phyloP scores from a whole-genome alignment of 2,329 filamentous ascomycete species.

The Arthroderma sp. region DNA sequence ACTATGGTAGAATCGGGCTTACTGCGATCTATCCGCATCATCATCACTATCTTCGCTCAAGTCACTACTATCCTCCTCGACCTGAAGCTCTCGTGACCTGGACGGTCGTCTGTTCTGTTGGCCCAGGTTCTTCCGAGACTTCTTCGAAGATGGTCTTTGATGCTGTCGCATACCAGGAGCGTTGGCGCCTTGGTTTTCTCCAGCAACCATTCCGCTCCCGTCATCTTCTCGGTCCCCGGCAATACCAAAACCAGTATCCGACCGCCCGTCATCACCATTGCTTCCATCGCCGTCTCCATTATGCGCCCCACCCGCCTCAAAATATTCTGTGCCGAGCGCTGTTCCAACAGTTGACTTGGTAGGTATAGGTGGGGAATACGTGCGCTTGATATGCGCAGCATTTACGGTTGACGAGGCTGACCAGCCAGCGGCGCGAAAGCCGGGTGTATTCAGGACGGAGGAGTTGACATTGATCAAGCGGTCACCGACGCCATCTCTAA shows the following conservation, averaged over 20 bases:
- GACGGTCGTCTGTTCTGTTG: conserved; percentile 19
- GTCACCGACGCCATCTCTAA: conserved; percentile 54
- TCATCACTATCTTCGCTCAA: conserved; percentile 55
- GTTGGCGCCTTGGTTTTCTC: conserved; percentile 39
- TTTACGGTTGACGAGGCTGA: conserved; percentile 30
- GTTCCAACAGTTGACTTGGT: conserved; percentile 41
- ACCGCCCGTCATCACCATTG: conserved; percentile 12
- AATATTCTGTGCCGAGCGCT: conserved; percentile 38
- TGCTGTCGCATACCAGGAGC: conserved; percentile 37
- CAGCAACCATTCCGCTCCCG: conserved; percentile 51
- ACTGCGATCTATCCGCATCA: conserved; percentile 35
- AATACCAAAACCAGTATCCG: conserved; percentile 15
- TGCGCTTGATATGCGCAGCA: conserved; percentile 45
- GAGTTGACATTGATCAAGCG: conserved; percentile 52
- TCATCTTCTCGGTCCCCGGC: conserved; percentile 40
- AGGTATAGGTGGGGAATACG: conserved; percentile 54
- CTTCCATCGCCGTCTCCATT: conserved; percentile 17
- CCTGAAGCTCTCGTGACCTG: conserved; percentile 28
- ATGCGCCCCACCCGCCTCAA: conserved; percentile 28
- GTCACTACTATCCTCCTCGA: conserved; percentile 55
- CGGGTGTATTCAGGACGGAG: conserved; percentile 49
- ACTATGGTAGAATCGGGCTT: conserved; percentile 16
- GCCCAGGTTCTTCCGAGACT: conserved; percentile 5
- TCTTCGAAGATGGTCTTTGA: conserved; percentile 15
- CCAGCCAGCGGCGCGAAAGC: conserved; percentile 54